A percentile compares a stretch with the other conserved stretches of the same genome.
Conservation (phyloP, 805 yeast species). For the Barnettozyma vustinii region DNA sequence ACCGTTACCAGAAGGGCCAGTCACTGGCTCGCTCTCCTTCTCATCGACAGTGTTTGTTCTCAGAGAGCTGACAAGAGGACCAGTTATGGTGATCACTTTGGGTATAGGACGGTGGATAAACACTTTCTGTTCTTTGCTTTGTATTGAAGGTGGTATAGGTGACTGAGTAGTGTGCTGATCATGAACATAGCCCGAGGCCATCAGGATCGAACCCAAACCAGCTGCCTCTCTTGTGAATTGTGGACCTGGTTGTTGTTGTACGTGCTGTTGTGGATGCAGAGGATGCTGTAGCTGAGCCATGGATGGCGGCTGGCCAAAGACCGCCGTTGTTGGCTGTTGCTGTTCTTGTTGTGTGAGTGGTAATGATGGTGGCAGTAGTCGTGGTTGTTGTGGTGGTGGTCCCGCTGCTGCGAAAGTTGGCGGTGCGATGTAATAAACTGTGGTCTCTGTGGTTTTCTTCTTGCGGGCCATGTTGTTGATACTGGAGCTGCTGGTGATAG, state of each 20-base stretch:
- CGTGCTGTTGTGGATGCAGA: background rate
- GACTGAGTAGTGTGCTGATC: background rate
- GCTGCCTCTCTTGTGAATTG: background rate
- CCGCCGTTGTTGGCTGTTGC: background rate
- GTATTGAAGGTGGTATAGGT: background rate
- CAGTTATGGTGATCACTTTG: background rate
- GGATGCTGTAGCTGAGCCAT: background rate
- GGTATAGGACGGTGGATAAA: background rate
- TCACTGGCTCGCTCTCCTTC: background rate
- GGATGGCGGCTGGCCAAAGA: no score
- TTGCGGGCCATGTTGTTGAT: constrained; percentile 4
- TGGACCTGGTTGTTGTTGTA: background rate
- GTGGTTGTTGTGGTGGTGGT: background rate
- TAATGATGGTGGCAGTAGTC: background rate
- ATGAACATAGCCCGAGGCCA: background rate
- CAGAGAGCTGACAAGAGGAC: background rate
- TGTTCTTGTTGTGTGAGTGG: background rate
- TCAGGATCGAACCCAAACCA: background rate
- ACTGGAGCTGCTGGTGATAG: no score
- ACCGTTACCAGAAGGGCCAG: background rate
- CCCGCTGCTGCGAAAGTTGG: background rate
- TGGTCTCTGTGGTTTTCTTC: constrained; percentile 5
- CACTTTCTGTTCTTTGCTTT: background rate
- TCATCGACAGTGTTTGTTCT: background rate
- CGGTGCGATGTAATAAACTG: constrained; percentile 8